Conservation (phyloP, 495 filamentous ascomycete genomes). For the Saxispiralis lemnorum region DNA sequence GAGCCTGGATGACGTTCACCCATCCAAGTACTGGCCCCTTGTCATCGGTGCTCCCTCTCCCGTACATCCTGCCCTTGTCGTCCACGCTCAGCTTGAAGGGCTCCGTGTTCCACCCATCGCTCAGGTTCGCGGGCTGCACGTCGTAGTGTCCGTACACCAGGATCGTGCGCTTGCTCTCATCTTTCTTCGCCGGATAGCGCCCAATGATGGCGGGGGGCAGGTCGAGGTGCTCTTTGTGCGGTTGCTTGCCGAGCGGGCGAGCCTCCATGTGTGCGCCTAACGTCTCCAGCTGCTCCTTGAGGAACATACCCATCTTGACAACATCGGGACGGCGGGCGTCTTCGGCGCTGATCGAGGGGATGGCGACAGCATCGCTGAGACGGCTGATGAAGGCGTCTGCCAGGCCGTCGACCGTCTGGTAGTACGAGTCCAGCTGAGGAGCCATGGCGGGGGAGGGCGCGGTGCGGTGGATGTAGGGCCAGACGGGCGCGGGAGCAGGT, state of each 20-base stretch:
- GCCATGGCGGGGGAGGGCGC: conserved; percentile 21
- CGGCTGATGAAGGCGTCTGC: conserved; percentile 78
- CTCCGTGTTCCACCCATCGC: conserved; percentile 91
- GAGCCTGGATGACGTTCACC: conserved; percentile 94
- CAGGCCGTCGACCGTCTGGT: conserved; percentile 51
- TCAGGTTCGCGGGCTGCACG: conserved; percentile 84
- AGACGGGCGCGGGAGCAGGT: conserved; percentile 4
- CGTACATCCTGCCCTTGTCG: conserved; percentile 81
- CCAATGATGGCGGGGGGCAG: conserved; percentile 84
- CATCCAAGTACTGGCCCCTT: conserved; percentile 96
- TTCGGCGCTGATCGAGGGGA: conserved; percentile 86
- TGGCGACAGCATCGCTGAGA: conserved; percentile 78
- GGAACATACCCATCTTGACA: conserved; percentile 81
- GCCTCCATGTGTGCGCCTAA: conserved; percentile 77
- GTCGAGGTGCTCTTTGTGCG: conserved; percentile 70
- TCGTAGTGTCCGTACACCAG: conserved; percentile 98
- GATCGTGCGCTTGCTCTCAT: conserved; percentile 81
- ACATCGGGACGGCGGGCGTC: conserved; percentile 77
- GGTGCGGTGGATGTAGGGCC: conserved; percentile 23
- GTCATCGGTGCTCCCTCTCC: conserved; percentile 90
- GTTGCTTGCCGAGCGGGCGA: conserved; percentile 72
- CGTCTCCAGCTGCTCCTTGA: conserved; percentile 60
- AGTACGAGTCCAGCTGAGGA: conserved; percentile 24
- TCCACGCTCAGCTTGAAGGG: conserved; percentile 84
- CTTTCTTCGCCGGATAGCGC: conserved; percentile 57